A percentile compares a stretch with the other conserved stretches of the same genome.
phyloP scores from a whole-genome alignment of 345 rosid species.

The Viola odorata region DNA sequence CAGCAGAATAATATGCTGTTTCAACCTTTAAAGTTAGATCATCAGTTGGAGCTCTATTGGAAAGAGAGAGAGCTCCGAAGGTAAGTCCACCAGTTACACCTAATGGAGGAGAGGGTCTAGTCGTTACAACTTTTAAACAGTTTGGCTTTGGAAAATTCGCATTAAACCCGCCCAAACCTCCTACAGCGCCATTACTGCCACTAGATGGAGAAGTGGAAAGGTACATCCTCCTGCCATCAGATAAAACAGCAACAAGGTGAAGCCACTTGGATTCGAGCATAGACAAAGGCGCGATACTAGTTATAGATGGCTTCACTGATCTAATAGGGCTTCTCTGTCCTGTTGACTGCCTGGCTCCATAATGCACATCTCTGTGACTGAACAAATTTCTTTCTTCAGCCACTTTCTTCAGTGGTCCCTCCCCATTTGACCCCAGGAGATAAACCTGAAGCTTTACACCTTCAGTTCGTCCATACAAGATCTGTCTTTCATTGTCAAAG shows the following conservation, averaged over 20 bases:
- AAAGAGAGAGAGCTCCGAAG: constrained; percentile 72
- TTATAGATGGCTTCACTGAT: constrained; percentile 73
- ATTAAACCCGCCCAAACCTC: constrained; percentile 66
- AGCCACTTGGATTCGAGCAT: constrained; percentile 85
- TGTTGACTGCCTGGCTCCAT: constrained; percentile 64
- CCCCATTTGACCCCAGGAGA: constrained; percentile 64
- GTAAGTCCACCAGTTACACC: constrained; percentile 87
- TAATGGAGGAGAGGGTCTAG: constrained; percentile 91
- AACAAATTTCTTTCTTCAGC: constrained; percentile 88
- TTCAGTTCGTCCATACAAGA: constrained; percentile 86
- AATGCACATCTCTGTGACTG: constrained; percentile 66
- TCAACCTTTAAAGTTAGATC: constrained; percentile 86
- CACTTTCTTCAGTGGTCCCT: constrained; percentile 79
- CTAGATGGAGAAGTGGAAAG: constrained; percentile 70
- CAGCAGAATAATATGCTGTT: constrained; percentile 73
- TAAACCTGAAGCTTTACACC: constrained; percentile 94
- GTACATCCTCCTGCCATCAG: constrained; percentile 97
- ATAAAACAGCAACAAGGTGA: constrained; percentile 86
- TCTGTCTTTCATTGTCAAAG: constrained; percentile 86
- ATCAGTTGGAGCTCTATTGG: constrained; percentile 72
- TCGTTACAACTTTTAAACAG: constrained; percentile 84
- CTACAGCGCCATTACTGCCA: constrained; percentile 52
- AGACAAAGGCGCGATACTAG: constrained; percentile 77
- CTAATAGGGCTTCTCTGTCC: constrained; percentile 48
- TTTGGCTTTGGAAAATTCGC: constrained; percentile 52